These are phyloP conservation scores for Pyrenophora tritici-repentis DNA, from an alignment of 2,329 filamentous ascomycete species.

Conservation along the genomic window DNA sequence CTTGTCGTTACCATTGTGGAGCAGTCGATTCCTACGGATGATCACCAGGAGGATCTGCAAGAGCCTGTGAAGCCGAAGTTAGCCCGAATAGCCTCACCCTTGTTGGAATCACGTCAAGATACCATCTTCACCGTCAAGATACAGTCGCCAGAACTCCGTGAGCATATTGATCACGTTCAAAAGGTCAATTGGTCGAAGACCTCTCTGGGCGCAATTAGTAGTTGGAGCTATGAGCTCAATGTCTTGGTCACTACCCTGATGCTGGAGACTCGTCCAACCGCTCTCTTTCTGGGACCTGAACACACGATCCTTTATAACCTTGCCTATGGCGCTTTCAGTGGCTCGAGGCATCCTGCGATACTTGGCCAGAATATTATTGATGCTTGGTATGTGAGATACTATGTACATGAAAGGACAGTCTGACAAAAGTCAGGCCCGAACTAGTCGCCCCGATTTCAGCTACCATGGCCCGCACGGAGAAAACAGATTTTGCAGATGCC, in stretches of 20 bases:
- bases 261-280: slow-evolving; percentile 19
- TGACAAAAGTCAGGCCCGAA: slow-evolving; percentile 10
- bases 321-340: slow-evolving; percentile 13
- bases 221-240: slow-evolving; percentile 16
- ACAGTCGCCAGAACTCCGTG: slow-evolving; percentile 12
- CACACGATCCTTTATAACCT: slow-evolving; percentile 21
- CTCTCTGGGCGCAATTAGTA: slow-evolving; percentile 15
- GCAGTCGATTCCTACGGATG: neutral
- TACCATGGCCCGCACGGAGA: slow-evolving; percentile 10
- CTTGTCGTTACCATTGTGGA: slow-evolving; percentile 9
- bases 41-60: neutral
- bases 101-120: slow-evolving; percentile 1
- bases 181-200: slow-evolving; percentile 16
- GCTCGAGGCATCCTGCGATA: slow-evolving; percentile 16
- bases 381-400: slow-evolving; percentile 11
- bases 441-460: slow-evolving; percentile 9
- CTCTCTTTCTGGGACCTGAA: slow-evolving; percentile 20
- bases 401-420: neutral
- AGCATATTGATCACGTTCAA: slow-evolving; percentile 13
- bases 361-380: slow-evolving; percentile 14
- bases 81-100: neutral
- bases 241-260: slow-evolving; percentile 15
- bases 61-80: neutral
- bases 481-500: slow-evolving; percentile 11
- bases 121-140: slow-evolving; percentile 19